A percentile compares a stretch with the other conserved stretches of the same genome.
Evolutionary conservation across 2,329 filamentous ascomycete species (phyloP).

Genomic region (Colletotrichum sp.): DNA sequence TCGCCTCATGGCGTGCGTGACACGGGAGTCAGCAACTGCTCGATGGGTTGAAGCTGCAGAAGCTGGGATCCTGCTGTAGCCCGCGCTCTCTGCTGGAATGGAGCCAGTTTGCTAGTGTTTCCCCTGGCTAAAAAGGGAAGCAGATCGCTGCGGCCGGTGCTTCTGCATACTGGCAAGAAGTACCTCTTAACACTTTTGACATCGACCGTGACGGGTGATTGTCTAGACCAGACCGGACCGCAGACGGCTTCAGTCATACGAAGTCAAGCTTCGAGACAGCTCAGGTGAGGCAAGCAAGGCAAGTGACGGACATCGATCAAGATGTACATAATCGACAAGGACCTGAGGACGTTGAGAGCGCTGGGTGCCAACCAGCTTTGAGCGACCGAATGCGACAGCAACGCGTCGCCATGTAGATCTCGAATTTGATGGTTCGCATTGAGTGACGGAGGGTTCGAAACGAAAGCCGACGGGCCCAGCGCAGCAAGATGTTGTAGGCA

Average conservation of each 20-base stretch:
- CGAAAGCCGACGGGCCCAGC: neutral
- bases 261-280: neutral
- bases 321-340: neutral
- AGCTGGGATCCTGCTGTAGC: neutral
- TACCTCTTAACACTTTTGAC: neutral
- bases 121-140: neutral
- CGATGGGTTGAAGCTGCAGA: neutral
- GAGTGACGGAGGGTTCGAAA: neutral
- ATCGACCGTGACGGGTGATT: neutral
- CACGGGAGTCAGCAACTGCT: neutral
- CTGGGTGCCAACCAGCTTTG: neutral
- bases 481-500: neutral
- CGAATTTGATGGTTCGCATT: neutral
- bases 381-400: neutral
- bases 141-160: neutral
- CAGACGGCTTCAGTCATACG: neutral
- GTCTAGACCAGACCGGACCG: neutral
- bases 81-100: neutral
- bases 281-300: neutral
- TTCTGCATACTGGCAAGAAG: neutral
- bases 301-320: neutral
- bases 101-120: neutral
- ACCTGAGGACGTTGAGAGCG: neutral
- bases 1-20: neutral
- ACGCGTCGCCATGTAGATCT: neutral